Base-by-base conservation (phyloP, 169 alveolate genomes). In the Eimeria maxima region DNA sequence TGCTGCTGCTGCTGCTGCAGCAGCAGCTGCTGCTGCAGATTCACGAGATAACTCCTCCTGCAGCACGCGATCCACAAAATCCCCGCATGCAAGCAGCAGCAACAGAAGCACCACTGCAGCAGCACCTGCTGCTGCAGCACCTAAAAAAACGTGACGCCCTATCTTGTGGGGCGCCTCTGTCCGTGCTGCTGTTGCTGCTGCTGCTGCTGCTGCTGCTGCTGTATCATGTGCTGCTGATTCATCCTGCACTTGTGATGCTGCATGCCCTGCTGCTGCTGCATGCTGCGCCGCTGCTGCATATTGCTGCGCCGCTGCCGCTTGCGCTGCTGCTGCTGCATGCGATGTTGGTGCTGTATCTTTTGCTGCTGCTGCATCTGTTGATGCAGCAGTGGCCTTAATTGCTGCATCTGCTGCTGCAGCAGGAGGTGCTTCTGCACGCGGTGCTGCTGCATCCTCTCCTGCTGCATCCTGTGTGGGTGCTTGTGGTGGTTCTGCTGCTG, bases 61-160 rank as follows among this genome's bases (percentile, higher is more conserved):
- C 84, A 73, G 84, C 57, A 44, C 57, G 57, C 42, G 84, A 7
- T 42, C 57, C 10, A 44, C n/a, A 6, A 73, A 29, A 13, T 73
- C 84, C 7, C 84, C 84, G 27, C 84, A 33, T 5, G 29, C 27
- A 13, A 80, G 89, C 89, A 80, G 89, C 89, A 73, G 55, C 47
- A 73, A 57, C 84, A 73, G 53, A 5, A 71, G 42, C 53, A 33
- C 14, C n/a, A 73, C 53, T 38, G 57, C 84, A 4, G 84, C 50
- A 38, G 84, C 84, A 73, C 50, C 84, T 5, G 84, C 84, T 73
- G 84, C 84, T 14, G 50, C 84, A 16, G 57, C 84, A 73, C 84
- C 50, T 33, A 73, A 44, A 73, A 73, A 73, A 73, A 73, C 57
- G 27, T 44, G 84, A 42, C 47, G 22, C 18, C 84, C 84, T 38